These are phyloP conservation scores for Sporothrix schenckii DNA, from an alignment of 2,329 filamentous ascomycete species.

Conservation along the genomic window DNA sequence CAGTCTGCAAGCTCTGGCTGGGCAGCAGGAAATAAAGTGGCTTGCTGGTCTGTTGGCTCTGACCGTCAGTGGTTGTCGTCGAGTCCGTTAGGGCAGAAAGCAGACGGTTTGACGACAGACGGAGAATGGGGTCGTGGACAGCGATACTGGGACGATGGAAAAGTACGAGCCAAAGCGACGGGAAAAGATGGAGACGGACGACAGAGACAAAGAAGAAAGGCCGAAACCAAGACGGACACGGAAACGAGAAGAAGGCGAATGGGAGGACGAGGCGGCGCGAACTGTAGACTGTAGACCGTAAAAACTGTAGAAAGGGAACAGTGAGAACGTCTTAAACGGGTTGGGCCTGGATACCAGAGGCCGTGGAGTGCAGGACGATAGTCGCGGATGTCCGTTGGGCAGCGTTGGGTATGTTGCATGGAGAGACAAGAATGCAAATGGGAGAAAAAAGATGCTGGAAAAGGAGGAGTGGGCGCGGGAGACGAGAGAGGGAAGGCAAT, in stretches of 20 bases:
- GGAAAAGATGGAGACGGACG: constrained; percentile 5
- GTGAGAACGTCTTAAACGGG: constrained; percentile 13
- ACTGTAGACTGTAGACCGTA: background rate
- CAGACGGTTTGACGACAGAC: constrained; percentile 12
- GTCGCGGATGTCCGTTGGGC: constrained; percentile 22
- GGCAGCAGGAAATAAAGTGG: no score
- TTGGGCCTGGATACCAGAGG: constrained; percentile 16
- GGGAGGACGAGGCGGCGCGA: constrained; percentile 12
- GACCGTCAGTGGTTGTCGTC: background rate
- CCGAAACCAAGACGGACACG: background rate
- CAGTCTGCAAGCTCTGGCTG: background rate
- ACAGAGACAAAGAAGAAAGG: background rate
- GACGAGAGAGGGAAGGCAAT: constrained; percentile 16
- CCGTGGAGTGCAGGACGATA: constrained; percentile 10
- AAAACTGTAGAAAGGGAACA: background rate
- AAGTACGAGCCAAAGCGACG: constrained; percentile 4
- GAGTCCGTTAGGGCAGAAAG: background rate
- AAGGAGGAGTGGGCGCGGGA: background rate
- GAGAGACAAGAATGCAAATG: background rate
- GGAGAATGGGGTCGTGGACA: constrained; percentile 18
- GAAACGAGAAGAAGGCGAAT: background rate
- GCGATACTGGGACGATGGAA: background rate
- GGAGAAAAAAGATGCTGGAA: background rate
- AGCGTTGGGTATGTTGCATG: constrained; percentile 10
- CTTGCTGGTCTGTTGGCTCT: background rate